Evolutionary conservation across 108 stramenopile genomes (phyloP).

Genomic region (Cyclotella sp.): DNA sequence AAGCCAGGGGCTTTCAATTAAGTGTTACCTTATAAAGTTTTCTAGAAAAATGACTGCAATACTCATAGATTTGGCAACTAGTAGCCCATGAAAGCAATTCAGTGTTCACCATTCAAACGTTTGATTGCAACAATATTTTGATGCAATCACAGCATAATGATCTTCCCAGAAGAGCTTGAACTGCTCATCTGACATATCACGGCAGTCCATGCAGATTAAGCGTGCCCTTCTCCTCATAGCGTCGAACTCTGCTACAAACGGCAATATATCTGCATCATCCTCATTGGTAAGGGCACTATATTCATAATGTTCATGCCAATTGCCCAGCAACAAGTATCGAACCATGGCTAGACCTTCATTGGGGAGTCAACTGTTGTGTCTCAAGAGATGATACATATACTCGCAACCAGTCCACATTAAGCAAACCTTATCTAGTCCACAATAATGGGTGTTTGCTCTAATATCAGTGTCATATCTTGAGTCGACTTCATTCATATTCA

Average conservation of each 20-base stretch:
- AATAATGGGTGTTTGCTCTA: constrained; percentile 48
- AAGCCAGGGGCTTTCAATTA: too few relatives aligned
- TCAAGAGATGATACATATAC: constrained; percentile 65
- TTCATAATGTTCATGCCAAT: constrained; percentile 60
- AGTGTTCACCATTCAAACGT: constrained; percentile 53
- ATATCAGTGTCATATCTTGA: constrained; percentile 46
- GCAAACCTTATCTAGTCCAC: constrained; percentile 58
- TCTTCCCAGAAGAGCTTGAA: constrained; percentile 55
- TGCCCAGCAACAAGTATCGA: constrained; percentile 47
- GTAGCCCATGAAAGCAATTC: background rate
- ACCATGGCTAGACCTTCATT: constrained; percentile 59
- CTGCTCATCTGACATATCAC: constrained; percentile 57
- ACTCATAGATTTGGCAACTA: too few relatives aligned
- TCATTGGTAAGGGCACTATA: constrained; percentile 45
- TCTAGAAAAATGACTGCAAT: too few relatives aligned
- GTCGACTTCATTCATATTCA: constrained; percentile 54
- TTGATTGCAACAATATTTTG: constrained; percentile 56
- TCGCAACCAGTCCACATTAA: constrained; percentile 66
- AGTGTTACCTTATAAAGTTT: too few relatives aligned
- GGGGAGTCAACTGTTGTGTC: constrained; percentile 61
- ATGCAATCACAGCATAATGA: constrained; percentile 56
- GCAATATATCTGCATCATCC: constrained; percentile 48
- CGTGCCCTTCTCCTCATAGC: constrained; percentile 37
- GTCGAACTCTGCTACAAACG: constrained; percentile 61
- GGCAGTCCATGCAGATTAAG: constrained; percentile 19